Base-by-base conservation (phyloP, 345 rosid species). In the Lumnitzera racemosa region DNA sequence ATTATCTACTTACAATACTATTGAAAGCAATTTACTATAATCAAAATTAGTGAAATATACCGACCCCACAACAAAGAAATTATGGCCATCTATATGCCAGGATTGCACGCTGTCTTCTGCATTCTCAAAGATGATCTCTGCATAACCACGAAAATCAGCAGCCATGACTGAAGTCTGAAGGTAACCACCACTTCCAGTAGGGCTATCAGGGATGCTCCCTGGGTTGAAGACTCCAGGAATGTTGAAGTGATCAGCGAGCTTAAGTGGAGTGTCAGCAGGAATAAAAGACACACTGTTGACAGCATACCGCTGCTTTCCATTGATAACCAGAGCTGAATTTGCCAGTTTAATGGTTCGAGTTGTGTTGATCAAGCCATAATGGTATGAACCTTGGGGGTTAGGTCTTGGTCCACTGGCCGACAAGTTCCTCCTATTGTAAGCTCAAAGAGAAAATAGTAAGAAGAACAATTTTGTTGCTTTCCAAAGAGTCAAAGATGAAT, bases 311-410 rank as follows among this genome's bases (percentile, higher is more conserved):
- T 86, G 91, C 77, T 94, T 94, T 11, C 87, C 77, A 52, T 84
- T 81, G 49, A 90, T 76, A 57, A 80, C 43, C 7, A 87, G 84
- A 43, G 89, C 91, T 65, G 97, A 84, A 70, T 80, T 90, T 58
- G 68, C 77, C 0, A 94, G 84, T 43, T 71, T 75, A 55, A 85
- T 66, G 43, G 95, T 81, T 51, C 74, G 75, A 10, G 81, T 71
- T 27, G 84, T 78, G 56, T 85, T 89, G 71, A 94, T 82, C 71
- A 90, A 53, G 41, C 99, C 99, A 72, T 90, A 90, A 55, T 87
- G 91, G 74, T 84, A 89, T n/a, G 96, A 87, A 7, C 95, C 95
- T 77, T 89, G 91, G 12, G 96, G 96, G 70, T 89, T 89, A 12
- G 95, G 89, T 62, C 95, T 83, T 0, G 96, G 86, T 52, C 91